A percentile compares a stretch with the other conserved stretches of the same genome.
Evolutionary conservation across 805 yeast species (phyloP).

Genomic region (Clavispora asparagi): DNA sequence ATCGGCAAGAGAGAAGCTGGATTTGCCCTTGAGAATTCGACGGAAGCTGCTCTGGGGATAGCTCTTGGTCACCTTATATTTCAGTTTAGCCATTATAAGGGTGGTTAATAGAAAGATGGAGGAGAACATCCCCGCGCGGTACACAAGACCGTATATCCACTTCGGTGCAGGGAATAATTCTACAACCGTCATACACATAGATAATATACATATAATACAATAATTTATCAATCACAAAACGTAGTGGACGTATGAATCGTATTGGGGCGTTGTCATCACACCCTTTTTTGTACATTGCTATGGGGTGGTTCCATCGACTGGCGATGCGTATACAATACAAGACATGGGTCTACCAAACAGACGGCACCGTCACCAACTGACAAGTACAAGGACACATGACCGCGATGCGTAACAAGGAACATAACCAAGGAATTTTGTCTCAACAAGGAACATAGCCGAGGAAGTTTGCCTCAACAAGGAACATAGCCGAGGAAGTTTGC

Average conservation of each 20-base stretch:
- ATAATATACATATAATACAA: background rate
- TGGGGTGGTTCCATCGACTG: background rate
- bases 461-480: too few relatives aligned
- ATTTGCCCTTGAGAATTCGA: conserved; percentile 5
- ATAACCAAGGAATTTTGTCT: too few relatives aligned
- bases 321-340: background rate
- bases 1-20: conserved; percentile 13
- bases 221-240: background rate
- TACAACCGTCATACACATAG: too few relatives aligned
- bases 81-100: background rate
- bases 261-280: too few relatives aligned
- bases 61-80: background rate
- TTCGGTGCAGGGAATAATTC: background rate
- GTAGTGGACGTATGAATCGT: too few relatives aligned
- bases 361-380: too few relatives aligned
- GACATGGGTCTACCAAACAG: too few relatives aligned
- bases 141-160: background rate
- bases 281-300: too few relatives aligned
- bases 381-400: too few relatives aligned
- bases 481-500: too few relatives aligned
- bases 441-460: too few relatives aligned
- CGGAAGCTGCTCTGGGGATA: conserved; percentile 11
- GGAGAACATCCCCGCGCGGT: background rate
- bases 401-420: too few relatives aligned
- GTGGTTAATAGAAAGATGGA: background rate